phyloP scores from a whole-genome alignment of 2,329 filamentous ascomycete genomes.

The Dactylellina sp. region DNA sequence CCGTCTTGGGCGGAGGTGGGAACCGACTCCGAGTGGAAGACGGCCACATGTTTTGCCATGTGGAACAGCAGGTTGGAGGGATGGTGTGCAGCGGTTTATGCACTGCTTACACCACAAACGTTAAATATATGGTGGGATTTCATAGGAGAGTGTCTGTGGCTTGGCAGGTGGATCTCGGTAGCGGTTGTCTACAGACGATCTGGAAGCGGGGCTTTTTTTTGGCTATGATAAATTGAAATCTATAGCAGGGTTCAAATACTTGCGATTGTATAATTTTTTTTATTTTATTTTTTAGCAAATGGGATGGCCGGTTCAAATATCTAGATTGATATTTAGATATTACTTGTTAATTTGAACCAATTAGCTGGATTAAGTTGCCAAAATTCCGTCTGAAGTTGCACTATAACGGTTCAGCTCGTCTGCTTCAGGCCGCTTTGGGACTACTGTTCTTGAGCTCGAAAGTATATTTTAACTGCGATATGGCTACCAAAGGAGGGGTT shows the following conservation, averaged over 20 bases:
- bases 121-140: conserved; percentile 30
- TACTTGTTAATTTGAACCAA: not conserved
- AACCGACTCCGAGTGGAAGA: conserved; percentile 48
- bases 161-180: conserved; percentile 51
- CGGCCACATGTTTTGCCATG: conserved; percentile 38
- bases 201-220: too few relatives aligned
- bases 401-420: not conserved
- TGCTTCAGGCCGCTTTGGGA: not conserved
- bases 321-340: too few relatives aligned
- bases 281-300: too few relatives aligned
- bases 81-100: conserved; percentile 51
- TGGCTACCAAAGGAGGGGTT: conserved; percentile 16
- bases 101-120: conserved; percentile 46
- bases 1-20: conserved; percentile 30
- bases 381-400: not conserved
- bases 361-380: not conserved
- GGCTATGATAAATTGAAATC: too few relatives aligned
- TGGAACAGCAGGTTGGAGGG: conserved; percentile 49
- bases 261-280: too few relatives aligned
- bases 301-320: too few relatives aligned
- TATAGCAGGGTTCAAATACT: too few relatives aligned
- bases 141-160: conserved; percentile 29
- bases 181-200: conserved; percentile 27
- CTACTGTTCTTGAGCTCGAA: not conserved
- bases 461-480: conserved; percentile 16